These are phyloP conservation scores for Heritiera fomes DNA, from an alignment of 345 rosid species.

Conservation along the genomic window DNA sequence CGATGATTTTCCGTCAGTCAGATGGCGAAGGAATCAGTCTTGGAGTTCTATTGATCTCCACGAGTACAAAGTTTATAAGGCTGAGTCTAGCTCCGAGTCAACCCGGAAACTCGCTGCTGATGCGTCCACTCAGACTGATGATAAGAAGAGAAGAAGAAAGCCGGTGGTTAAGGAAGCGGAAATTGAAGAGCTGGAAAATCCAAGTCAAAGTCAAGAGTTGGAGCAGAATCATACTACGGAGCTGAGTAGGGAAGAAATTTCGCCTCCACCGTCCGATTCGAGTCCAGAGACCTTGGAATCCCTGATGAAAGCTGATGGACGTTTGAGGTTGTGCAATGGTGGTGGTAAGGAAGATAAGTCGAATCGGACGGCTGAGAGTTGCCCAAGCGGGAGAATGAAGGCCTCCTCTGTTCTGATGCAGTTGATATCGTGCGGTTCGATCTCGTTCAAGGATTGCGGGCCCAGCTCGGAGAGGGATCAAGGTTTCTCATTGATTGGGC, in stretches of 20 bases:
- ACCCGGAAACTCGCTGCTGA: conserved; percentile 61
- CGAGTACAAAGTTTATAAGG: conserved; percentile 75
- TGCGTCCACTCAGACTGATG: conserved; percentile 92
- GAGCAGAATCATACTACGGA: conserved; percentile 47
- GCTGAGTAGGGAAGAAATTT: conserved; percentile 75
- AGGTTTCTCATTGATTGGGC: conserved; percentile 55
- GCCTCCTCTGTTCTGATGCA: conserved; percentile 93
- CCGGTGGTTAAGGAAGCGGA: conserved; percentile 40
- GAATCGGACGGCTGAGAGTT: conserved; percentile 50
- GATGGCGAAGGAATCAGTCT: conserved; percentile 73
- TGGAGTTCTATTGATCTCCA: conserved; percentile 80
- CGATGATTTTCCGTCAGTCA: conserved; percentile 42
- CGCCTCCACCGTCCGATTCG: conserved; percentile 97
- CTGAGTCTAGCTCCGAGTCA: conserved; percentile 59
- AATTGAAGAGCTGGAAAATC: conserved; percentile 30
- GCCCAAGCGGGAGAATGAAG: conserved; percentile 59
- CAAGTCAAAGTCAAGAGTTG: conserved; percentile 31
- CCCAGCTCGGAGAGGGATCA: conserved; percentile 61
- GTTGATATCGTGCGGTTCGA: conserved; percentile 83
- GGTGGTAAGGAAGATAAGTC: conserved; percentile 33
- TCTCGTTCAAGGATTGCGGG: conserved; percentile 77
- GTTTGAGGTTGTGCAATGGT: conserved; percentile 42
- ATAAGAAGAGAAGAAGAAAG: conserved; percentile 52
- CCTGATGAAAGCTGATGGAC: conserved; percentile 76
- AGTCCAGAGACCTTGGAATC: conserved; percentile 91